Evolutionary conservation across 2,329 filamentous ascomycete genomes (phyloP), one percentile per base, ranked within the genome.

Genomic region (Plenodomus biglobosus): DNA sequence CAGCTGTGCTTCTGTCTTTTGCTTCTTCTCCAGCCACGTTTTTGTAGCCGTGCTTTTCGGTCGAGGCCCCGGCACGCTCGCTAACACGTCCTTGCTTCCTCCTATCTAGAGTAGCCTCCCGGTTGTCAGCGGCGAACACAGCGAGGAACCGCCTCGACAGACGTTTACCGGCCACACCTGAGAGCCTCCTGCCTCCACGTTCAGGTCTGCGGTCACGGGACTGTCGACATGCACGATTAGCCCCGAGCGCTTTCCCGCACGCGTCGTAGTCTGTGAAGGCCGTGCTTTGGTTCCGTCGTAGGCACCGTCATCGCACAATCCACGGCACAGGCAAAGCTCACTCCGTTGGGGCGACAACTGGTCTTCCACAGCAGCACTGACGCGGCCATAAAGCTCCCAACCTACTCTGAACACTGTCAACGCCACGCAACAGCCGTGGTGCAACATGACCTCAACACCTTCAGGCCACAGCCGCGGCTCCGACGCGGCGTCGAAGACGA

Each of bases 361-460:
- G 27, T 11, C 27, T n/a, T 32, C 27, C 8, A 32, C 6, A 3
- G 13, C 27, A 15, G 15, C 15, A 32, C 27, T 15, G 27, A 32
- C 3, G 27, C 27, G 27, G 27, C 8, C 6, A 10, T 3, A 32
- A 32, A 3, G 6, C 15, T 11, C 6, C 6, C 27, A 32, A 15
- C 27, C 22, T 32, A 32, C 27, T 30, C 30, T 34, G 24, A 16
- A 45, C 20, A 45, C 18, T 19, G 20, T 35, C 18, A 13, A 22
- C 30, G 17, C 17, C 35, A 39, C 7, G 8, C n/a, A 34, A 8
- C 36, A 32, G 11, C 11, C 22, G 27, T 35, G 19, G 42, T 47
- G 43, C 61, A 59, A 42, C 53, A 72, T 72, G 69, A 54, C 64
- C 32, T 64, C 66, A 24, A 50, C 50, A 13, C 56, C 61, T 22